Percentiles rank a stretch among this genome's conserved stretches.
These are phyloP conservation scores for Podila minutissima DNA, from an alignment of 192 early-diverging fungal species.

Conservation along the genomic window DNA sequence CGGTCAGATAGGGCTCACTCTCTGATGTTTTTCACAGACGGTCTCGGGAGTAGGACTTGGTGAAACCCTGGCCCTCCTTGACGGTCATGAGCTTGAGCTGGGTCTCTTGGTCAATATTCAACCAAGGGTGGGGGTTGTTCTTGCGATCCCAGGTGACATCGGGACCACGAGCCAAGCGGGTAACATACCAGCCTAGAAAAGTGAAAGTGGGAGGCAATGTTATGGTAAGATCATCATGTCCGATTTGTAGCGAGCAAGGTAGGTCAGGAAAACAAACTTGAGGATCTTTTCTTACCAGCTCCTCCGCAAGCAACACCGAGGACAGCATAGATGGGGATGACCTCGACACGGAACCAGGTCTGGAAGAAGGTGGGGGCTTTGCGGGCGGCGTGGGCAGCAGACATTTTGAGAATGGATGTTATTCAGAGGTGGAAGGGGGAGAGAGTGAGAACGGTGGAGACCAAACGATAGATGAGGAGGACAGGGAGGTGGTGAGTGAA, in stretches of 20 bases:
- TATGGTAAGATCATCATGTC: background rate
- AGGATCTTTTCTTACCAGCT: background rate
- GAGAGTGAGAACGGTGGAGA: background rate
- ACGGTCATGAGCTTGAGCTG: constrained; percentile 69
- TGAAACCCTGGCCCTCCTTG: constrained; percentile 65
- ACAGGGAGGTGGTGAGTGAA: background rate
- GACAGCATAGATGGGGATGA: constrained; percentile 58
- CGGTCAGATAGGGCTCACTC: too few relatives aligned
- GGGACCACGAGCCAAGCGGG: constrained; percentile 67
- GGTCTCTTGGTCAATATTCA: constrained; percentile 65
- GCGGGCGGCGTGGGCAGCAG: constrained; percentile 52
- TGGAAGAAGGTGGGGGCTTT: constrained; percentile 39
- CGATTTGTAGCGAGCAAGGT: background rate
- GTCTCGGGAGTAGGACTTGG: constrained; percentile 63
- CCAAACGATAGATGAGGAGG: too few relatives aligned
- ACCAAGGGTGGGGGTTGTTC: constrained; percentile 64
- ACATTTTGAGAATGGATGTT: constrained; percentile 37
- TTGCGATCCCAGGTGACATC: constrained; percentile 68
- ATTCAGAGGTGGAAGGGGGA: constrained; percentile 4
- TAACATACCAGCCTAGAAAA: constrained; percentile 56
- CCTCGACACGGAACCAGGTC: constrained; percentile 58
- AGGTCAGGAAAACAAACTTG: background rate
- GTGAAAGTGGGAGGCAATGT: background rate
- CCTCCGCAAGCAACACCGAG: constrained; percentile 46
- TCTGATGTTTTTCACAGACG: constrained; percentile 47